These are phyloP conservation scores for Acidomyces sp. DNA, from an alignment of 495 filamentous ascomycete species.

Conservation along the genomic window DNA sequence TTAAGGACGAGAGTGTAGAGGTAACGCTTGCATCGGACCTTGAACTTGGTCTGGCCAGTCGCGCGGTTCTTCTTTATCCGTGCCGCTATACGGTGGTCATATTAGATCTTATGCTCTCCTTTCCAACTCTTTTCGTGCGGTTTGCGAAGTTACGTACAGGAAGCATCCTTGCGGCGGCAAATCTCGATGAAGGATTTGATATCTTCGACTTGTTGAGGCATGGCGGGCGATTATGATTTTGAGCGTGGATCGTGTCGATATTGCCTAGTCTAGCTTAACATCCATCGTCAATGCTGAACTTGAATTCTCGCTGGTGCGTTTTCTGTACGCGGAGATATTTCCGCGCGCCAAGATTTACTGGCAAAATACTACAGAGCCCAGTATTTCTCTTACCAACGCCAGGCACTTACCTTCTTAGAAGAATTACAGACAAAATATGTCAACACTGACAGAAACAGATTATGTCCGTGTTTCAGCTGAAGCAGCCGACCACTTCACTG, in stretches of 20 bases:
- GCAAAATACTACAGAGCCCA: too few relatives aligned
- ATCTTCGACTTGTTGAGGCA: conserved; percentile 96
- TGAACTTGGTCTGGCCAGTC: conserved; percentile 89
- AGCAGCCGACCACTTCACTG: conserved; percentile 25
- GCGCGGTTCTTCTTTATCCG: conserved; percentile 85
- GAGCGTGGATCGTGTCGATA: too few relatives aligned
- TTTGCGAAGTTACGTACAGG: conserved; percentile 43
- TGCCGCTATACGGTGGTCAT: conserved; percentile 55
- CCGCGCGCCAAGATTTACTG: too few relatives aligned
- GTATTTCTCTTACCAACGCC: not conserved
- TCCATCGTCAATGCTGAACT: too few relatives aligned
- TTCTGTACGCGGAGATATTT: too few relatives aligned
- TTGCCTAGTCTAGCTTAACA: conserved; percentile 1
- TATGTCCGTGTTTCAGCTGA: conserved; percentile 12
- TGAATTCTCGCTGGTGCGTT: too few relatives aligned
- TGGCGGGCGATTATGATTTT: conserved; percentile 46
- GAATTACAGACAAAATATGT: conserved; percentile 1
- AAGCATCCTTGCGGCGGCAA: conserved; percentile 96
- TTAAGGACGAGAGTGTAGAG: conserved; percentile 96
- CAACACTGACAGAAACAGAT: conserved; percentile 17
- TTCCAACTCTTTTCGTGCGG: not conserved
- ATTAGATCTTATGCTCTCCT: too few relatives aligned
- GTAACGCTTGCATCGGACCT: conserved; percentile 91
- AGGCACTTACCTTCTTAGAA: conserved; percentile 1
- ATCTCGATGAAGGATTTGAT: conserved; percentile 99